Percentiles rank a stretch among this genome's conserved stretches.
Conservation (phyloP, 2,329 filamentous ascomycete genomes). For the Nothopassalora personata region DNA sequence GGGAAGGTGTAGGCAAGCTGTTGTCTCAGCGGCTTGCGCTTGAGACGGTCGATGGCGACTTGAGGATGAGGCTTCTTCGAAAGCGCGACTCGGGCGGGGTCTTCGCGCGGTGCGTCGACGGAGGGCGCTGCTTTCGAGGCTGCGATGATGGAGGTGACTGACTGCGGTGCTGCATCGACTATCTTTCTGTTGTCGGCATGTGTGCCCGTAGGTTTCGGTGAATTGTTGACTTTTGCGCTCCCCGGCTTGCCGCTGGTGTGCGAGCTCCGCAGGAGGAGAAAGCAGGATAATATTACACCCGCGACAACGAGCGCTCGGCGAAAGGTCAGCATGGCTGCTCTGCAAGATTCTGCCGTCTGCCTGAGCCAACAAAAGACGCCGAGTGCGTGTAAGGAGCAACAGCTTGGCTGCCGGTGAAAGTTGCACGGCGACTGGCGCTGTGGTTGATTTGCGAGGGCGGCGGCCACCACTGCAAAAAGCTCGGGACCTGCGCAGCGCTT, state of each 20-base stretch:
- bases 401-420: not conserved
- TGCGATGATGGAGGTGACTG: slow-evolving; percentile 3
- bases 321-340: slow-evolving; percentile 64
- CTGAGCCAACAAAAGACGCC: not conserved
- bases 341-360: not conserved
- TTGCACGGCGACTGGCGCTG: not conserved
- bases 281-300: slow-evolving; percentile 60
- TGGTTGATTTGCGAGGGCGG: not conserved
- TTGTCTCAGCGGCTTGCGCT: slow-evolving; percentile 67
- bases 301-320: slow-evolving; percentile 69
- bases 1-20: slow-evolving; percentile 89
- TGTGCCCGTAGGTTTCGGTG: slow-evolving; percentile 34
- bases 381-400: not conserved
- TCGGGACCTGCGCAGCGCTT: not conserved
- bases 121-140: slow-evolving; percentile 11
- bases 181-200: slow-evolving; percentile 35
- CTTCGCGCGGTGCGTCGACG: slow-evolving; percentile 18
- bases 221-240: slow-evolving; percentile 27
- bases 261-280: slow-evolving; percentile 63
- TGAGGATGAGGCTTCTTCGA: slow-evolving; percentile 47
- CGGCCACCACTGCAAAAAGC: not conserved
- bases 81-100: slow-evolving; percentile 25
- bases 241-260: slow-evolving; percentile 35
- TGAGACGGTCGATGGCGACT: slow-evolving; percentile 63
- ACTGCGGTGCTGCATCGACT: slow-evolving; percentile 21